These are phyloP conservation scores for Chimonanthus praecox DNA, from an alignment of 164 flowering plant species.

Conservation along the genomic window DNA sequence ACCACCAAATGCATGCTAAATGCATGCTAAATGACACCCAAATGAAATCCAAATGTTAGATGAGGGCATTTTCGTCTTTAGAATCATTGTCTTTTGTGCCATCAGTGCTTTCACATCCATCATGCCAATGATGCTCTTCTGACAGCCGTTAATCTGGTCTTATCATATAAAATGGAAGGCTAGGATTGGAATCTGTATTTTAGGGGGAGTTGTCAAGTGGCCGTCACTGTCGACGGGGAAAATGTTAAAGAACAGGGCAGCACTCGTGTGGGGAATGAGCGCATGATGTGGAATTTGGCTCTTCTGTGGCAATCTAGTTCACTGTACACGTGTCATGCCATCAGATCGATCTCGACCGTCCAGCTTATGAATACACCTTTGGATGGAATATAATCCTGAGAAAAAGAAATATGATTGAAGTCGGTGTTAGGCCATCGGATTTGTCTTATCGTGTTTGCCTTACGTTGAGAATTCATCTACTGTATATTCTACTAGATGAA, in stretches of 20 bases:
- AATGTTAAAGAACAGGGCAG: neutral
- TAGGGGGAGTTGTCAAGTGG: neutral
- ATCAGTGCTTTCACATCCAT: too few species aligned
- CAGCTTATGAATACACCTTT: too few species aligned
- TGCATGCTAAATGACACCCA: slow-evolving; percentile 21
- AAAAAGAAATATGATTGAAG: too few species aligned
- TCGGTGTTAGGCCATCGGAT: too few species aligned
- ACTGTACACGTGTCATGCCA: too few species aligned
- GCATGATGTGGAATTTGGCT: neutral
- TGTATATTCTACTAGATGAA: too few species aligned
- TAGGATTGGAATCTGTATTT: slow-evolving; percentile 12
- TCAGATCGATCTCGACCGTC: too few species aligned
- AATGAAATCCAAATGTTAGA: slow-evolving; percentile 20
- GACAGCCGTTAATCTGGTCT: slow-evolving; percentile 13
- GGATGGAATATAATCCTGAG: too few species aligned
- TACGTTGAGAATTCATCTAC: too few species aligned
- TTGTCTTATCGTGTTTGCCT: too few species aligned
- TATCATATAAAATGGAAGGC: slow-evolving; percentile 22
- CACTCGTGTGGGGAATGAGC: too few species aligned
- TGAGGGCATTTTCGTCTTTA: slow-evolving; percentile 17
- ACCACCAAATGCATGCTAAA: slow-evolving; percentile 6
- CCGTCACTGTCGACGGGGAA: neutral
- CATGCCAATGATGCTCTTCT: neutral
- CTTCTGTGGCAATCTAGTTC: neutral
- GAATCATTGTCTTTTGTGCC: neutral